These are phyloP conservation scores for Sphagnum tenellum DNA, from an alignment of 225 moss, liverwort and hornwort species.

Conservation along the genomic window DNA sequence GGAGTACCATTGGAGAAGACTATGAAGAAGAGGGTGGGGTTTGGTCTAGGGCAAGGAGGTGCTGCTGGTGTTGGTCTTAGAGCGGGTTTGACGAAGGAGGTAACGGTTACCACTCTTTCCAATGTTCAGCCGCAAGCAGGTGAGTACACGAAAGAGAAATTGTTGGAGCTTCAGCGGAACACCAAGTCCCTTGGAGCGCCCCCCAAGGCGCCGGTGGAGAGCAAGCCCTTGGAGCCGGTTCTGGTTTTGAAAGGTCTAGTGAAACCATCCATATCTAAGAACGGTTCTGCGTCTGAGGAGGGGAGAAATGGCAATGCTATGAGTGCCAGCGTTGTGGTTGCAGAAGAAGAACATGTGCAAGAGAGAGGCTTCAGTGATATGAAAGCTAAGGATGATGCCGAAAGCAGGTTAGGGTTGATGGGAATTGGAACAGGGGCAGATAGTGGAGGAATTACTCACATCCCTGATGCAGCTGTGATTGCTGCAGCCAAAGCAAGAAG, in stretches of 20 bases:
- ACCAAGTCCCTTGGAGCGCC: conserved; percentile 73
- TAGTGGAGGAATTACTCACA: conserved; percentile 82
- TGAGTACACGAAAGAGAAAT: conserved; percentile 92
- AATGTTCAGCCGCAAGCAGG: conserved; percentile 86
- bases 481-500: conserved; percentile 94
- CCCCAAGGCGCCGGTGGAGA: conserved; percentile 44
- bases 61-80: conserved; percentile 37
- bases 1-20: conserved; percentile 13
- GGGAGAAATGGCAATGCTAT: too few relatives aligned
- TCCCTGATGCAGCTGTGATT: conserved; percentile 92
- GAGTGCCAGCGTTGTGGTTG: too few relatives aligned
- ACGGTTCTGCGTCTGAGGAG: not conserved
- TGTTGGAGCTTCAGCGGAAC: conserved; percentile 84
- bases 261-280: conserved; percentile 36
- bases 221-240: conserved; percentile 62
- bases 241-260: conserved; percentile 85
- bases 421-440: conserved; percentile 91
- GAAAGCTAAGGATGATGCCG: conserved; percentile 69
- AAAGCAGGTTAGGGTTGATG: conserved; percentile 92
- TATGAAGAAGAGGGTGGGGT: conserved; percentile 45
- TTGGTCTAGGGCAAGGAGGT: conserved; percentile 50
- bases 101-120: conserved; percentile 24
- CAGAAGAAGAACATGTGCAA: too few relatives aligned
- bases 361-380: not conserved
- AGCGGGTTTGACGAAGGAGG: conserved; percentile 67